Base-by-base conservation (phyloP, 2,329 filamentous ascomycete species). In the Zalaria sp. region DNA sequence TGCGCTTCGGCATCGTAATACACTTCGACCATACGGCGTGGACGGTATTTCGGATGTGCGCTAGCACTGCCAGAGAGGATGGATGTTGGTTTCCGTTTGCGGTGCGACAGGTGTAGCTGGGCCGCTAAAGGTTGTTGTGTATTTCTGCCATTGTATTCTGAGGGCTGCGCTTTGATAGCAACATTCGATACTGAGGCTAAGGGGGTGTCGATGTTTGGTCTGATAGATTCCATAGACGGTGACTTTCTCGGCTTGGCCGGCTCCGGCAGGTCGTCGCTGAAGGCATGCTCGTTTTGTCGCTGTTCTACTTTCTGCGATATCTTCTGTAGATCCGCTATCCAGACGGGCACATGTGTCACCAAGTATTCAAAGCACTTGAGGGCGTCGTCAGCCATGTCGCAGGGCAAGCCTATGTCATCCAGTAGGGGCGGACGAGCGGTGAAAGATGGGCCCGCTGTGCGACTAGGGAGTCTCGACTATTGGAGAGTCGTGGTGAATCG, bases 1-100 rank as follows among this genome's bases (percentile, higher is more conserved):
- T 95, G 87, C 3, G 93, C 80, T 47, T 85, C 80, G 50, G 82
- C 84, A 57, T 95, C 88, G 57, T 95, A 95, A 61, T 86, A 88
- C n/a, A 95, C 83, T 34, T 91, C 79, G 37, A 89, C 80, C 70
- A 85, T 82, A 43, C 72, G 79, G 49, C 81, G 75, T 3, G 77
- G 78, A 42, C 83, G 77, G 57, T 81, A 82, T 47, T 77, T 75
- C 7, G 66, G 59, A 1, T 67, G 62, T 3, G 59, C 61, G 5
- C 62, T 64, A 5, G 52, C 49, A 35, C 56, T 53, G 11, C 56
- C 62, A 3, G 65, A 67, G 5, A 54, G 49, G 25, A 62, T 50
- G 3, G 66, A 68, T 1, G 56, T 53, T 5, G 63, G 60, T 52
- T 68, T 68, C 34, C 65, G 58, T 51, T 69, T 68, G 26, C 54